These are phyloP conservation scores for Collariella sp. DNA, from an alignment of 495 filamentous ascomycete species.

Conservation along the genomic window DNA sequence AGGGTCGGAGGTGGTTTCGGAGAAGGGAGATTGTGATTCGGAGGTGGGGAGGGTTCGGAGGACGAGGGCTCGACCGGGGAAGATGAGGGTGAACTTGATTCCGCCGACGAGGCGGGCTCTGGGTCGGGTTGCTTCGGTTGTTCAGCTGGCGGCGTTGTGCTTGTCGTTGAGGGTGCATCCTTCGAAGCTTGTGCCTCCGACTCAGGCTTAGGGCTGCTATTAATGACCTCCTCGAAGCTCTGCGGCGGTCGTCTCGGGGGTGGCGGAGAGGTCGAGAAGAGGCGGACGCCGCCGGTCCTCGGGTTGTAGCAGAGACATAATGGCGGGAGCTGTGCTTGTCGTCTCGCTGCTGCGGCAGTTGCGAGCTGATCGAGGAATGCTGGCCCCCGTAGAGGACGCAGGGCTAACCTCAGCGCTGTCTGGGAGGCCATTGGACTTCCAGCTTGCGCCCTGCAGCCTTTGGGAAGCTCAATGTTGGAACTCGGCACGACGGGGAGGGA, in stretches of 20 bases:
- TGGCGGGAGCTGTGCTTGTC: neutral
- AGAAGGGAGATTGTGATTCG: neutral
- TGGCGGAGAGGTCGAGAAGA: neutral
- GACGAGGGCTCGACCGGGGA: neutral
- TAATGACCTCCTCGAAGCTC: neutral
- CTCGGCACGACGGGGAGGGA: neutral
- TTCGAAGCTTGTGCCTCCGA: neutral
- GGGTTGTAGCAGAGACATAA: constrained; percentile 14
- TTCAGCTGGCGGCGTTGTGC: neutral
- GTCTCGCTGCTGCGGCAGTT: neutral
- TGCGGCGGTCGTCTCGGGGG: neutral
- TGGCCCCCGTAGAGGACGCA: constrained; percentile 17
- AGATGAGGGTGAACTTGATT: neutral
- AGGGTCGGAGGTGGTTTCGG: neutral
- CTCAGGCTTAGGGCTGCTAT: neutral
- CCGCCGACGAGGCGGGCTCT: neutral
- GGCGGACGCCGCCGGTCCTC: no score
- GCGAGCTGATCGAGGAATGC: constrained; percentile 16
- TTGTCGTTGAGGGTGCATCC: neutral
- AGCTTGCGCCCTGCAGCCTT: constrained; percentile 10
- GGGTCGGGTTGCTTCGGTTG: neutral
- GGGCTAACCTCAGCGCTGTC: constrained; percentile 23
- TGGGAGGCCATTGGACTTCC: constrained; percentile 24
- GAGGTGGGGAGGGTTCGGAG: neutral
- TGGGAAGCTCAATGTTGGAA: neutral